Evolutionary conservation across 108 stramenopile species (phyloP), one percentile per base, ranked within the genome.

Genomic region (Licmophora abbreviata): DNA sequence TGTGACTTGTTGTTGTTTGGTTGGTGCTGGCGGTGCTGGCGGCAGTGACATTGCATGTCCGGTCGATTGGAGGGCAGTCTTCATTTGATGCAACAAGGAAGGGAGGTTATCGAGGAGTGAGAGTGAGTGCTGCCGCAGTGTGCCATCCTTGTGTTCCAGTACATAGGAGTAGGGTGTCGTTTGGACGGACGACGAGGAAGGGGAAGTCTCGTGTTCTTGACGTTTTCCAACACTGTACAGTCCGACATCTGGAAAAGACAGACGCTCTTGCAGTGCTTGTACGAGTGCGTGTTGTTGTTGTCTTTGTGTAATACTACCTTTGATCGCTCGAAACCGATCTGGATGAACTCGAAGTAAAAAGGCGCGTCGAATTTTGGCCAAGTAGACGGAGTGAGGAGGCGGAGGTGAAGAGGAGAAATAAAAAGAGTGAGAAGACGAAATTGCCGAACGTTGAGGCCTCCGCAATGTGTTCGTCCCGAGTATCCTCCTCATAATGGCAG

Each of bases 321-420:
- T 51, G 26, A 71, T 59, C 8, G 53, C 41, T 40, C 89, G 79
- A 59, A 91, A 91, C 38, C 83, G 71, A 54, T 86, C 89, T 0
- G 89, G 85, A 58, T 91, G 89, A 11, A 76, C 81, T 29, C 81
- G 72, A 50, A 91, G 69, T 7, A 91, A 51, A 44, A 91, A 86
- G 9, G 89, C 89, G 33, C 84, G 58, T 36, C 89, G 80, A 24
- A 86, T 48, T 10, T 71, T 74, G 8, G 61, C 61, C 14, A 86
- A 58, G 43, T 90, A 90, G 18, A 60, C 59, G 3, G 79, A 79
- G 15, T 15, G 48, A 31, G 18, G 15, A 1, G 20, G 58, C 63
- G 10, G 30, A 52, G 0, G 14, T 60, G 48, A n/a, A n/a, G 72
- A 57, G 41, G 47, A 63, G 17, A 40, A 43, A 12, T 62, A 65